Base-by-base conservation (phyloP, 495 filamentous ascomycete genomes). In the Penicillium subrubescens region DNA sequence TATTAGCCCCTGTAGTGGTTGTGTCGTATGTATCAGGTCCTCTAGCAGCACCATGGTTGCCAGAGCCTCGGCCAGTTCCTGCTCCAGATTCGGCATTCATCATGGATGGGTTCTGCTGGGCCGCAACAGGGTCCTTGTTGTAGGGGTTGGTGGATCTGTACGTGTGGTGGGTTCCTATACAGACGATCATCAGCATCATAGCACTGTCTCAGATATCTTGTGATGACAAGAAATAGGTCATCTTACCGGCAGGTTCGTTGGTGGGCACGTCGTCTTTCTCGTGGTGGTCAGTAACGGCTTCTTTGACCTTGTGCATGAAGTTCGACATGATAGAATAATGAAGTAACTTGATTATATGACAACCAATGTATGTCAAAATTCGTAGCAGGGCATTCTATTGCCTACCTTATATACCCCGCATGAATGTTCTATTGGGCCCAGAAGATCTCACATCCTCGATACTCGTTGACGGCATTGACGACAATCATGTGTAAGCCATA, bases 241-340 rank as follows among this genome's bases (percentile, higher is more conserved):
- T 48, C 44, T 48, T 19, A 48, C 44, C 44, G 1, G 44, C 8
- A 25, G 21, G 1, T 25, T 48, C 44, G 44, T 23, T 23, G 8
- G 0, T 3, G 44, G 44, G 44, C 21, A 25, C 44, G 12, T 2
- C 14, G 41, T 64, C 52, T 27, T 29, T 50, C 29, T 56, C 54
- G 53, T 56, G 23, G 5, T 14, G 59, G 48, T 77, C 71, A 64
- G 82, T 70, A 65, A 90, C 62, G 65, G 83, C 85, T 6, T 90
- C 84, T 77, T 90, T 90, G 77, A 88, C 82, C 71, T 90, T 91
- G 81, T 90, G 83, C 71, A 89, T 73, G 67, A 90, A 78, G 62
- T 78, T 73, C 43, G 87, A 88, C 87, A 89, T 89, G 63, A 65
- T 87, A 74, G 15, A 50, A 31, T 6, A 23, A 29, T 27, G 4